These are phyloP conservation scores for Hyaloperonospora arabidopsidis DNA, from an alignment of 352 stramenopile genomes.

Conservation along the genomic window DNA sequence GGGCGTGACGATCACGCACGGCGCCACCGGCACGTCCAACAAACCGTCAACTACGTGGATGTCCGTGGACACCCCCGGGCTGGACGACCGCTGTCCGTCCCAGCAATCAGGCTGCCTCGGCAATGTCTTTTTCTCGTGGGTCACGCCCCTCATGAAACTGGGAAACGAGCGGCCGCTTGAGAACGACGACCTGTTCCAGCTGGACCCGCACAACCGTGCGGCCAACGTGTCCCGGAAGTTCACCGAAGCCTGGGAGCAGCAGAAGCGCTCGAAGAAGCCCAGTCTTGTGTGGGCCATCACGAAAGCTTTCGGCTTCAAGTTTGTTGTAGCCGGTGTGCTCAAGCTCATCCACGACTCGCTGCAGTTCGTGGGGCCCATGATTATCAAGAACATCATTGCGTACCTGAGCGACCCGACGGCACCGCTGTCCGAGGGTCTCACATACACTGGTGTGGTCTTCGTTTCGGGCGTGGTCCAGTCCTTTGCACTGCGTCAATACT, in stretches of 20 bases:
- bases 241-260: slow-evolving; percentile 31
- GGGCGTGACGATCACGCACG: slow-evolving; percentile 17
- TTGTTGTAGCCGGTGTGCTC: slow-evolving; percentile 48
- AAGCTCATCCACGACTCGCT: slow-evolving; percentile 79
- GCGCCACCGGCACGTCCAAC: slow-evolving; percentile 1
- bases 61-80: slow-evolving; percentile 22
- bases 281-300: slow-evolving; percentile 49
- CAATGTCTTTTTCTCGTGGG: slow-evolving; percentile 81
- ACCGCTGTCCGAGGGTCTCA: slow-evolving; percentile 44
- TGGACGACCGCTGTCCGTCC: slow-evolving; percentile 58
- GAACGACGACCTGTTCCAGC: slow-evolving; percentile 75
- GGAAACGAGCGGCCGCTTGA: slow-evolving; percentile 74
- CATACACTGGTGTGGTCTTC: slow-evolving; percentile 64
- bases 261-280: slow-evolving; percentile 29
- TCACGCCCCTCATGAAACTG: slow-evolving; percentile 81
- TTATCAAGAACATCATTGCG: slow-evolving; percentile 83
- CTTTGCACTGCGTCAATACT: slow-evolving; percentile 73
- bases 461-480: slow-evolving; percentile 64
- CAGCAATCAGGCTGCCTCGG: slow-evolving; percentile 45
- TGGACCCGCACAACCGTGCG: slow-evolving; percentile 69
- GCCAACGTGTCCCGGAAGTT: slow-evolving; percentile 40
- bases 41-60: slow-evolving; percentile 14
- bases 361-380: slow-evolving; percentile 75
- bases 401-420: slow-evolving; percentile 62
- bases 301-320: slow-evolving; percentile 47